Evolutionary conservation across 768 basidiomycete species (phyloP), one percentile per base, ranked within the genome.

Genomic region (Boletus rubescentipes): DNA sequence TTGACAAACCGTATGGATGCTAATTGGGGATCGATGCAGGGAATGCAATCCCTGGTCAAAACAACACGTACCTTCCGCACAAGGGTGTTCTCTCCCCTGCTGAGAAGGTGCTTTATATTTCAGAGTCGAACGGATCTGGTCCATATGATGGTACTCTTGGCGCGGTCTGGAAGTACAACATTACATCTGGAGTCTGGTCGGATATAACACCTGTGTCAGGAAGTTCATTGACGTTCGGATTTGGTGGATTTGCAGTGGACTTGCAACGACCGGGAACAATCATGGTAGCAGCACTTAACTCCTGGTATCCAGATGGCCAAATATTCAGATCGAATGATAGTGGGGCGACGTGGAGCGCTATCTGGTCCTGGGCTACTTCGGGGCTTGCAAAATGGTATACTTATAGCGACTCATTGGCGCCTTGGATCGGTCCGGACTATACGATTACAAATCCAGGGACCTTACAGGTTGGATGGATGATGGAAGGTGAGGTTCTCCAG

Each of bases 401-500:
- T 0, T 85, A 84, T 66, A 78, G 77, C 45, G 76, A 82, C 61
- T 62, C 73, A 7, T 72, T 81, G 45, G 82, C 83, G 1, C 84
- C 84, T 1, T 87, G 84, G 83, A 66, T 85, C 5, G 82, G 83
- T 18, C 75, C 77, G 9, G 73, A 77, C 55, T 71, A 67, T 53
- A 77, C 77, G 9, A 74, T 77, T n/a, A 73, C 70, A 2, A 75
- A 69, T 20, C 63, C 73, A 15, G 78, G 78, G 5, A 71, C 72
- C 37, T 64, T 76, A 49, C 83, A 84, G 55, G 78, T 85, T 43
- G 84, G 85, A 10, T 86, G 84, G 84, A 85, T 85, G 85, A 86
- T 87, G 79, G 84, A 87, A 73, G 69, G 82, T 72, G 53, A 43
- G 68, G 9, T 46, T 9, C 11, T 38, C 34, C 2, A 12, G 9